phyloP scores from a whole-genome alignment of 2,329 filamentous ascomycete genomes.

The Hysterium pulicare region DNA sequence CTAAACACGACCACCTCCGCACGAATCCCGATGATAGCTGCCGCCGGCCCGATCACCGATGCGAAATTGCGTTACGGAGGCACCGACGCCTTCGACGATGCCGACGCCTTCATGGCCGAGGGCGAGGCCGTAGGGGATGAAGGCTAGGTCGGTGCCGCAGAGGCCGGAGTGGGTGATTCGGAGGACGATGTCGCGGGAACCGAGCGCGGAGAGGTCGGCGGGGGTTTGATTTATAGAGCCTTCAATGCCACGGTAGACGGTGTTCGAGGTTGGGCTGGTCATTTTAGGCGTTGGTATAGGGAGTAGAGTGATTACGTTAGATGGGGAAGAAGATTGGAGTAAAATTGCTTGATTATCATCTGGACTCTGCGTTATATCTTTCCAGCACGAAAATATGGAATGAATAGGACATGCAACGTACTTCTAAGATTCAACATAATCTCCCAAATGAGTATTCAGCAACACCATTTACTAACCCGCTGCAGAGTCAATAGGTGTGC shows the following conservation, averaged over 20 bases:
- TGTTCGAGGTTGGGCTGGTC: constrained; percentile 7
- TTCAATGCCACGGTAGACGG: constrained; percentile 13
- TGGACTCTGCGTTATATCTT: too few species aligned
- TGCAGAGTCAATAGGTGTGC: too few species aligned
- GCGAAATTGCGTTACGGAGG: constrained; percentile 16
- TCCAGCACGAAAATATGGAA: too few species aligned
- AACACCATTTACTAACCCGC: too few species aligned
- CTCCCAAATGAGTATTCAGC: too few species aligned
- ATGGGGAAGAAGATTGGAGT: background rate
- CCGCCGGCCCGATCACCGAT: constrained; percentile 33
- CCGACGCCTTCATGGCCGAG: constrained; percentile 44
- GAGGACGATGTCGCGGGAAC: constrained; percentile 16
- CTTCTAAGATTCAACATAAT: too few species aligned
- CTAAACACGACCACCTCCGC: constrained; percentile 24
- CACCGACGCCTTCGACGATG: constrained; percentile 32
- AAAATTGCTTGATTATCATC: too few species aligned
- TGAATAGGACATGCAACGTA: too few species aligned
- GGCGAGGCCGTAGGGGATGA: constrained; percentile 14
- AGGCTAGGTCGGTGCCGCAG: constrained; percentile 15
- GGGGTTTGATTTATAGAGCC: constrained; percentile 11
- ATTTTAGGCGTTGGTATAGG: background rate
- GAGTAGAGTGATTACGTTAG: background rate
- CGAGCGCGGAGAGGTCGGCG: constrained; percentile 9
- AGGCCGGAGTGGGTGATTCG: constrained; percentile 19
- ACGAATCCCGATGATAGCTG: constrained; percentile 39